Conservation (phyloP, 257 asterid genomes). For the Solanum chaucha region DNA sequence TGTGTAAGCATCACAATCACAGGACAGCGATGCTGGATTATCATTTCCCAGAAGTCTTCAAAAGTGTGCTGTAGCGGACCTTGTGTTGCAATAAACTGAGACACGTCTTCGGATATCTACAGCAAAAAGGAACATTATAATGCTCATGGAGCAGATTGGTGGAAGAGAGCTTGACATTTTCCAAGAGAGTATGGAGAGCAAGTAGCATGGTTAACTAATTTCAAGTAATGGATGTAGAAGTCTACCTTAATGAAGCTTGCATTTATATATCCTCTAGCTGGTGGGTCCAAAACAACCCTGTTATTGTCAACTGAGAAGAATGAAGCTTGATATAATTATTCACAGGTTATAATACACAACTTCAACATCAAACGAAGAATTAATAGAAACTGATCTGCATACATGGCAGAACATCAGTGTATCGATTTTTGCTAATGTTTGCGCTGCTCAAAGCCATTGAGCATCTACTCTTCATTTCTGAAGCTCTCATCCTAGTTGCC, state of each 20-base stretch:
- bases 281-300: conserved; percentile 70
- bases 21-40: no score
- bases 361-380: neutral
- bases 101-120: no score
- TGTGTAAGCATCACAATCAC: no score
- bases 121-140: no score
- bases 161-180: no score
- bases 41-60: no score
- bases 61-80: no score
- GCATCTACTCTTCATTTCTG: conserved; percentile 60
- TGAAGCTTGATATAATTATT: neutral
- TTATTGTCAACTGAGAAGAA: conserved; percentile 59
- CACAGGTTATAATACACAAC: neutral
- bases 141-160: no score
- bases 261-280: conserved; percentile 75
- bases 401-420: conserved; percentile 85
- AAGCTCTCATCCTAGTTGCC: conserved; percentile 55
- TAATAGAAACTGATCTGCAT: conserved; percentile 10
- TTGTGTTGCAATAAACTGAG: no score
- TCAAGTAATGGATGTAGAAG: no score
- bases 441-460: conserved; percentile 41
- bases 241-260: conserved; percentile 68
- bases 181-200: no score
- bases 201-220: no score
- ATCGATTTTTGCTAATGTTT: conserved; percentile 76